A percentile compares a stretch with the other conserved stretches of the same genome.
Conservation (phyloP, 2,329 filamentous ascomycete species). For the Fusarium sp. region DNA sequence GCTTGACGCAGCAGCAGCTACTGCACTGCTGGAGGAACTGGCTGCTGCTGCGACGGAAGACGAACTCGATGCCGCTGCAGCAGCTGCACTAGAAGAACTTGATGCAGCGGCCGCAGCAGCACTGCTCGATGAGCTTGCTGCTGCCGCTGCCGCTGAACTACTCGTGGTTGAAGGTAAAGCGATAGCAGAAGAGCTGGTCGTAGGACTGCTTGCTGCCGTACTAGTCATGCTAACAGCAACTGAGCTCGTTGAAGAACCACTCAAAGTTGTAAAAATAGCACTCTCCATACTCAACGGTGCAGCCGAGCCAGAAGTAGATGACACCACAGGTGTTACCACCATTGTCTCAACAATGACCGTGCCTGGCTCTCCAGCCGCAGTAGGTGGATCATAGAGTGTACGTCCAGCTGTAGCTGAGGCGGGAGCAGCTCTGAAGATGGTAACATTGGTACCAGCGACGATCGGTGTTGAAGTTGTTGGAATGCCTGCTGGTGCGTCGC, state of each 20-base stretch:
- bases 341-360: slow-evolving; percentile 26
- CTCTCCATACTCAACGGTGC: not conserved
- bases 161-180: not conserved
- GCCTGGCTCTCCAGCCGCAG: slow-evolving; percentile 12
- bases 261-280: not conserved
- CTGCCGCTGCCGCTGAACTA: not conserved
- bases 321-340: not conserved
- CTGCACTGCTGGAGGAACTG: not conserved
- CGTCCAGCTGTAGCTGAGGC: slow-evolving; percentile 9
- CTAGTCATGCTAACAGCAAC: not conserved
- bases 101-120: not conserved
- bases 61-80: not conserved
- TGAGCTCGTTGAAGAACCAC: not conserved
- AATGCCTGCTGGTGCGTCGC: not conserved
- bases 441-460: slow-evolving; percentile 3
- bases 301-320: not conserved
- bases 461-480: not conserved
- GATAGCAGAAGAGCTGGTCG: not conserved
- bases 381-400: slow-evolving; percentile 15
- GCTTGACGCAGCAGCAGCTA: not conserved
- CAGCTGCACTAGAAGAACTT: not conserved
- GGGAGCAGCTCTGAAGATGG: slow-evolving; percentile 8
- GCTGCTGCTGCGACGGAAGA: not conserved
- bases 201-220: not conserved
- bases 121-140: not conserved